phyloP scores from a whole-genome alignment of 768 basidiomycete species.

The Dentipellis sp. region DNA sequence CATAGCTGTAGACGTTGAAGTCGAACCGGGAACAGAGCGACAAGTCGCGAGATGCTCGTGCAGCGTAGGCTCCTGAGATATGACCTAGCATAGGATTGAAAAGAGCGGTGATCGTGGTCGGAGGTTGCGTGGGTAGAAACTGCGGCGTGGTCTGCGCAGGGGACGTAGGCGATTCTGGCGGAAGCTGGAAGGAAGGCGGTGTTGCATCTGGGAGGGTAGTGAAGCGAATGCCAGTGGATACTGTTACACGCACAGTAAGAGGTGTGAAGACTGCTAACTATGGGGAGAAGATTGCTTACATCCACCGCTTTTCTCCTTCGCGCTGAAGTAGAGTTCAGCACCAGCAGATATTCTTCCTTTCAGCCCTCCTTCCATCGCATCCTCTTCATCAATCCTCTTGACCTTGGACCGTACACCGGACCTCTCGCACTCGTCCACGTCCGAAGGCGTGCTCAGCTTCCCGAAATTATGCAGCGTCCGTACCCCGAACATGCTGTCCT shows the following conservation, averaged over 20 bases:
- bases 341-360: constrained; percentile 88
- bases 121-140: constrained; percentile 53
- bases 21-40: constrained; percentile 87
- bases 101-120: constrained; percentile 88
- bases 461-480: constrained; percentile 91
- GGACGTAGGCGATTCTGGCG: constrained; percentile 28
- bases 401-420: constrained; percentile 20
- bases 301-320: constrained; percentile 87
- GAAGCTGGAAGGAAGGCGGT: constrained; percentile 51
- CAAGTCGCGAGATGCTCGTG: constrained; percentile 77
- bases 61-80: constrained; percentile 84
- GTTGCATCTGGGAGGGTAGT: constrained; percentile 82
- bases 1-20: constrained; percentile 95
- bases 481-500: constrained; percentile 90
- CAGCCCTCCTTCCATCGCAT: constrained; percentile 84
- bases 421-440: constrained; percentile 24
- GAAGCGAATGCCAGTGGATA: constrained; percentile 91
- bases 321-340: constrained; percentile 89
- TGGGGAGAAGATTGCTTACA: constrained; percentile 38
- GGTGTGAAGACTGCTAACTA: background rate
- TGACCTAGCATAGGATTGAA: constrained; percentile 97
- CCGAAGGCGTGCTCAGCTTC: constrained; percentile 35
- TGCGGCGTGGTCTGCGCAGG: constrained; percentile 21
- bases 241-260: constrained; percentile 27
- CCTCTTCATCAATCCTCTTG: constrained; percentile 92